A percentile compares a stretch with the other conserved stretches of the same genome.
phyloP scores from a whole-genome alignment of 371 early-diverging fungal genomes.

The Haplosporangium sp. region DNA sequence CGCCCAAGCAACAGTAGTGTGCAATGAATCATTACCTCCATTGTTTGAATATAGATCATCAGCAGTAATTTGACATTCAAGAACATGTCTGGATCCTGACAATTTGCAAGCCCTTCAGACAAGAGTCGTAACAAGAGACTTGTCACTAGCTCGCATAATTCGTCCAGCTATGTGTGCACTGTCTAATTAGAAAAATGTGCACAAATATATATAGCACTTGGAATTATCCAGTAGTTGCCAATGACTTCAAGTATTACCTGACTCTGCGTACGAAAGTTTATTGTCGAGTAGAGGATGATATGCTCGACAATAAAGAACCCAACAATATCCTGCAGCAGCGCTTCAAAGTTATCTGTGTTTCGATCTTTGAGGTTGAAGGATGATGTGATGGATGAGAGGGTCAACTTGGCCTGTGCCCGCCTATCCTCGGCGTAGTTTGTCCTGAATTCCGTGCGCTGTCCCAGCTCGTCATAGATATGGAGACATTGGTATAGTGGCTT shows the following conservation, averaged over 20 bases:
- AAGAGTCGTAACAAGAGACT: slow-evolving; percentile 83
- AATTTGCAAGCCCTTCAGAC: slow-evolving; percentile 80
- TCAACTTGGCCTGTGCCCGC: slow-evolving; percentile 81
- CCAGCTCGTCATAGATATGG: slow-evolving; percentile 94
- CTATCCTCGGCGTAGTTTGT: slow-evolving; percentile 93
- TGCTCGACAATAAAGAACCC: slow-evolving; percentile 98
- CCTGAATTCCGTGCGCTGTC: slow-evolving; percentile 86
- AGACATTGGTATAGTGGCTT: slow-evolving; percentile 95
- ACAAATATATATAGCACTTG: background rate
- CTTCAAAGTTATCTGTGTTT: slow-evolving; percentile 76
- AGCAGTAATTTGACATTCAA: slow-evolving; percentile 79
- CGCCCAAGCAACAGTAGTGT: background rate
- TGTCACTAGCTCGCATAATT: slow-evolving; percentile 89
- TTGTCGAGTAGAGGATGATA: slow-evolving; percentile 87
- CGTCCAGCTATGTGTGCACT: slow-evolving; percentile 70
- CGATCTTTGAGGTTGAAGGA: slow-evolving; percentile 63
- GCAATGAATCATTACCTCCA: slow-evolving; percentile 70
- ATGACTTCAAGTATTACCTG: slow-evolving; percentile 61
- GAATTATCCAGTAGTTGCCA: background rate
- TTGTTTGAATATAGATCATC: slow-evolving; percentile 87
- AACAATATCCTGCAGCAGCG: slow-evolving; percentile 86
- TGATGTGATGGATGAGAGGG: slow-evolving; percentile 71
- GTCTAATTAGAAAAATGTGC: background rate
- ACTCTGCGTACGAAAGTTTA: slow-evolving; percentile 88
- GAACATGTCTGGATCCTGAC: slow-evolving; percentile 83